Percentiles rank a stretch among this genome's conserved stretches.
These are phyloP conservation scores for Discostella pseudostelligera DNA, from an alignment of 108 stramenopile genomes.

Conservation along the genomic window DNA sequence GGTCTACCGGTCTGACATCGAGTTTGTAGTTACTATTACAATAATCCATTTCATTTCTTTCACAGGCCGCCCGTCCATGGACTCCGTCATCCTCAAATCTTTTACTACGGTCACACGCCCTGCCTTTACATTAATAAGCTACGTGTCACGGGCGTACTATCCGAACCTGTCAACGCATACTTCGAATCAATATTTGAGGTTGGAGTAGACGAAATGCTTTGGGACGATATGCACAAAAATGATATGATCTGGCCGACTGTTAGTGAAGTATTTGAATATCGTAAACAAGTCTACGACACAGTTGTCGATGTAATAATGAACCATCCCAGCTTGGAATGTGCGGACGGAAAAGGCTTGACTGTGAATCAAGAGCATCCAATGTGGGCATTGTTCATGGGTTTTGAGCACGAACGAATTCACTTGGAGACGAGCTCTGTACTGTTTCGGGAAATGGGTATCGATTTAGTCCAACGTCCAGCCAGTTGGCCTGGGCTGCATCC, in stretches of 20 bases:
- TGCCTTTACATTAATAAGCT: conserved; percentile 93
- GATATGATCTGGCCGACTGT: conserved; percentile 92
- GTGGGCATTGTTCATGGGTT: conserved; percentile 91
- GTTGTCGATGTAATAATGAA: conserved; percentile 78
- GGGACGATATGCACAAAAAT: conserved; percentile 93
- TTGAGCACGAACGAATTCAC: conserved; percentile 96
- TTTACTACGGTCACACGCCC: conserved; percentile 95
- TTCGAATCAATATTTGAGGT: conserved; percentile 93
- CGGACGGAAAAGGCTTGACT: conserved; percentile 32
- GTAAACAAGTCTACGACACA: conserved; percentile 70
- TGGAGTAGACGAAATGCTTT: conserved; percentile 96
- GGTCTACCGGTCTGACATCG: background rate
- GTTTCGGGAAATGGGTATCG: conserved; percentile 86
- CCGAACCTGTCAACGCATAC: conserved; percentile 73
- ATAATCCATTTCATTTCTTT: background rate
- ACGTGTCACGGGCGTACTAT: conserved; percentile 78
- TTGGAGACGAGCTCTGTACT: conserved; percentile 93
- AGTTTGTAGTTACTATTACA: background rate
- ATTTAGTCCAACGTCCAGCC: conserved; percentile 75
- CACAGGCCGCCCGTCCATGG: conserved; percentile 78
- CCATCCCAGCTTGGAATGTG: conserved; percentile 68
- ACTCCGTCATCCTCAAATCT: conserved; percentile 87
- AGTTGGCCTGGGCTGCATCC: conserved; percentile 83
- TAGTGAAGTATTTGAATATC: conserved; percentile 83
- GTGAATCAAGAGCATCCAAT: conserved; percentile 79